Evolutionary conservation across 2,329 filamentous ascomycete species (phyloP).

Genomic region (Mycosphaerella sp.): DNA sequence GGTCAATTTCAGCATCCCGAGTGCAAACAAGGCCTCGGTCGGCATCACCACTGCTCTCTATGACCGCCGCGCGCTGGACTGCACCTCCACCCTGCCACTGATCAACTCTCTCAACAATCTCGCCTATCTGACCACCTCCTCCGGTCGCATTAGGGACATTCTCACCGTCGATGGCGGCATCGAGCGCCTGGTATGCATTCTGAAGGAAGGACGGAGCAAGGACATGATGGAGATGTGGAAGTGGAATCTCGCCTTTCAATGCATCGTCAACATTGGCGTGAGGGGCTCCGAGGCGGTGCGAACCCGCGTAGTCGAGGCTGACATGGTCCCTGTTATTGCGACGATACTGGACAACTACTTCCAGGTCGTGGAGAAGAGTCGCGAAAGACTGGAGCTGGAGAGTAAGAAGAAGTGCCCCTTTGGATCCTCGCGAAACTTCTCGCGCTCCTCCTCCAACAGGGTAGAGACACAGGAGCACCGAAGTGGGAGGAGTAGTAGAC

Average conservation of each 20-base stretch:
- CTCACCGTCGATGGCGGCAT: conserved; percentile 98
- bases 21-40: conserved; percentile 98
- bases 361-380: conserved; percentile 86
- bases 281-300: conserved; percentile 89
- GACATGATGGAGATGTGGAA: conserved; percentile 99
- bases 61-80: conserved; percentile 93
- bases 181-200: conserved; percentile 90
- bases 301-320: conserved; percentile 92
- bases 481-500: conserved; percentile 52
- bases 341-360: conserved; percentile 99
- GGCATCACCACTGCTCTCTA: conserved; percentile 98
- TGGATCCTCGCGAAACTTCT: conserved; percentile 30
- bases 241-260: conserved; percentile 98
- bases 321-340: conserved; percentile 98
- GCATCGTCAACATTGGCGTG: conserved; percentile 97
- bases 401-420: conserved; percentile 51
- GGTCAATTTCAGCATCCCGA: conserved; percentile 99
- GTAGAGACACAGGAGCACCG: conserved; percentile 35
- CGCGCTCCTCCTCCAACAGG: conserved; percentile 32
- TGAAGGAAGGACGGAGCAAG: conserved; percentile 94
- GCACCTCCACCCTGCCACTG: conserved; percentile 91
- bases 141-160: conserved; percentile 93
- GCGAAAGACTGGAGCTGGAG: conserved; percentile 77
- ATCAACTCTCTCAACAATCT: conserved; percentile 99
- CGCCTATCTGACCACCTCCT: conserved; percentile 95